Percentiles rank a stretch among this genome's conserved stretches.
Evolutionary conservation across 441 rosid species (phyloP).

Genomic region (Viola pubescens): DNA sequence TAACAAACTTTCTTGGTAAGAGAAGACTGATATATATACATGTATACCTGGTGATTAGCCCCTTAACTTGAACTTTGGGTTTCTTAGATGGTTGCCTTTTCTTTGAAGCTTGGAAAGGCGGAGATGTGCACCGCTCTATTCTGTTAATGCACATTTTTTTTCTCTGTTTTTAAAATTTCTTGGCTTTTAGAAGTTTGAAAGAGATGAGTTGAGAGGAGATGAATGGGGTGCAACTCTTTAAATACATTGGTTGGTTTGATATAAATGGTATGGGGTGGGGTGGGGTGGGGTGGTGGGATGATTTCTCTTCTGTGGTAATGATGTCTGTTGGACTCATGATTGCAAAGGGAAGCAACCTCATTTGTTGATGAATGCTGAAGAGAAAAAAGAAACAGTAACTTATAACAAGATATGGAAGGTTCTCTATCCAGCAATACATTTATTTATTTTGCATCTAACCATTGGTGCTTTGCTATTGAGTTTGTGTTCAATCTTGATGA

Average conservation of each 20-base stretch:
- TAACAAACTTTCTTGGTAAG: neutral
- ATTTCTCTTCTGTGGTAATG: conserved; percentile 41
- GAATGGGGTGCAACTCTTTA: neutral
- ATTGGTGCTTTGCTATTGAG: too few species aligned
- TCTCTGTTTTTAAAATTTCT: neutral
- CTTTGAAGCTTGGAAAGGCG: conserved; percentile 15
- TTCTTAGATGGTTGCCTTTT: conserved; percentile 26
- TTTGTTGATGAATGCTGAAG: too few species aligned
- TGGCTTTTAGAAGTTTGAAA: neutral
- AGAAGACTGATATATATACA: neutral
- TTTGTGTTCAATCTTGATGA: too few species aligned
- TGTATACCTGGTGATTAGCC: conserved; percentile 35
- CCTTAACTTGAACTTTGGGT: conserved; percentile 27
- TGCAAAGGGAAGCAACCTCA: conserved; percentile 25
- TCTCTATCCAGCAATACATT: too few species aligned
- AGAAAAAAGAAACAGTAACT: too few species aligned
- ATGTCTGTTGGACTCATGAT: conserved; percentile 60
- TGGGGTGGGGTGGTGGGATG: conserved; percentile 23
- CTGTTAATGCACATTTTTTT: conserved; percentile 27
- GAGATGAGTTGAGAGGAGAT: neutral
- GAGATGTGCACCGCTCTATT: conserved; percentile 17
- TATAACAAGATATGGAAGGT: too few species aligned
- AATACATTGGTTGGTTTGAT: conserved; percentile 16
- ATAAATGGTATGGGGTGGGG: conserved; percentile 17
- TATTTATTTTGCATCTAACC: too few species aligned